Evolutionary conservation across 192 early-diverging fungal genomes (phyloP), one percentile per base, ranked within the genome.

Genomic region (Coemansia sp.): DNA sequence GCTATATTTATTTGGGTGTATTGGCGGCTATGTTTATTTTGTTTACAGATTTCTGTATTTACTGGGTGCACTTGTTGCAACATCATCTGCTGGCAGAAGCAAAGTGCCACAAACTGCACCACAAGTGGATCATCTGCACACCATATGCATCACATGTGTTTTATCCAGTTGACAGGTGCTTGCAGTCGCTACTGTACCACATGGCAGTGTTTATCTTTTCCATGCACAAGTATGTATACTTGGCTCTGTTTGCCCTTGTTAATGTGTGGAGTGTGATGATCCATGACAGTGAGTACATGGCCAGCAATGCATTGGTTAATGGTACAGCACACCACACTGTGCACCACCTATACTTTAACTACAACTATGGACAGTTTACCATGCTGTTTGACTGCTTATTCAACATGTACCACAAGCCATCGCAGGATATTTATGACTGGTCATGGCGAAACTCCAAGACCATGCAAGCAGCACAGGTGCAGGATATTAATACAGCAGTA

Each of bases 301-400:
- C 88, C n/a, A 82, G 77, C 53, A 85, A 87, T 55, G 61, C 83
- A 0, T 67, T 88, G 42, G 85, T 97, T 61, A 97, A 97, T 70
- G 86, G 89, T 11, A 87, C 92, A 2, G 97, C 97, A 6, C 97
- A 99, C 68, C 97, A 99, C 70, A 87, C 92, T n/a, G 86, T 99
- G 28, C 97, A 99, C 67, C 97, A 99, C 66, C 68, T 95, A 48
- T 95, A 99, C 81, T 99, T 99, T 76, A 96, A 97, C 84, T 99
- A 97, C 86, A 99, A 99, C 83, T 99, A 94, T 69, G 97, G 97
- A 3, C 97, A 99, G 82, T 98, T 96, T 76, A 93, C 92, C 21
- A 98, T 94, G 11, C 63, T 98, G n/a, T 98, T 94, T 90, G 94
- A 92, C 64, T 84, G 86, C 28, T 0, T 87, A 10, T 87, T 87